Base-by-base conservation (phyloP, 2,329 filamentous ascomycete species). In the Epichloe typhina region DNA sequence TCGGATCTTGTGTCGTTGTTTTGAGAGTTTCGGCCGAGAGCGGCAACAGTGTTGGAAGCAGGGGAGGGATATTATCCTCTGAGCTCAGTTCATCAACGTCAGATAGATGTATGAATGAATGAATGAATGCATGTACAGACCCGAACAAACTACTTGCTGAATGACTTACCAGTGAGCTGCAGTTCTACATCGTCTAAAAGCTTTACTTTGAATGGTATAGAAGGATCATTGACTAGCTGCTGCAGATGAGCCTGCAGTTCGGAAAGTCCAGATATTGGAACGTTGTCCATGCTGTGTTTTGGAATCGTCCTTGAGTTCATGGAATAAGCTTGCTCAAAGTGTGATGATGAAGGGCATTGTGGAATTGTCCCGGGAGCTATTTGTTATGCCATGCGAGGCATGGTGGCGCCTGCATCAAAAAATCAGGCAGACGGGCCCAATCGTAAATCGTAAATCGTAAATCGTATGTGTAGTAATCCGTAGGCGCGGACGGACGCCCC, bases 141-240 rank as follows among this genome's bases (percentile, higher is more conserved):
- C 17, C 33, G 9, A 19, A 13, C 38, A 9, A 38, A 17, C 1
- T 11, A 7, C 35, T 36, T 37, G 12, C 17, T 19, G 3, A 35
- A 15, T 12, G 33, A 26, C 61, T 26, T 60, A 75, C 77, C 73
- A 41, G 70, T 80, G 15, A 83, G 66, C 58, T 82, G 77, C 4
- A 82, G 70, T 57, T 77, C 73, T 43, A 82, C 72, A 58, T 79
- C 66, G 58, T 82, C 79, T 52, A 83, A 75, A 2, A 82, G 66
- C 56, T 73, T 74, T 11, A 65, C 63, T 53, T 74, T 63, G 37
- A 77, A 65, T 0, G 66, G 61, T 1, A 69, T 61, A 0, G 65
- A 64, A 17, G 72, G 66, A 53, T 74, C 69, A 26, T 64, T 60
- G 17, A 70, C 54, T n/a, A 82, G 65, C 31, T 72, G 64, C 47